Base-by-base conservation (phyloP, 768 basidiomycete genomes). In the Rhizopogon rudus region DNA sequence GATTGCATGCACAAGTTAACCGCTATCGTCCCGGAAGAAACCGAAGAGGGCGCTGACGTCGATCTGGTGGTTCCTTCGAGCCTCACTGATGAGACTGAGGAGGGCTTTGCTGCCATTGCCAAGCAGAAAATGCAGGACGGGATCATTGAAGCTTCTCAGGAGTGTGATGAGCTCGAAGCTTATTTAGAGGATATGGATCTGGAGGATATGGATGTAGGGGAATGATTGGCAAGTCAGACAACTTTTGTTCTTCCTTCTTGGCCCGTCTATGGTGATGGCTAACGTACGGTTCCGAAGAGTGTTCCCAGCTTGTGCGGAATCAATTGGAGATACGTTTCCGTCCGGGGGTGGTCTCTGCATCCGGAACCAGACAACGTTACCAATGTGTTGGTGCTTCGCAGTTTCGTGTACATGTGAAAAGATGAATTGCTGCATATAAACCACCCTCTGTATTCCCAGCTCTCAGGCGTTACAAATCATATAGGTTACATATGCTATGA, bases 51-150 rank as follows among this genome's bases (percentile, higher is more conserved):
- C 37, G 40, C n/a, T 9, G 35, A 44, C 14, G 63, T 70, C 31
- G 57, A 59, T 39, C 10, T 62, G 57, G 57, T 29, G n/a, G 54
- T 59, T 56, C 59, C 63, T 20, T 37, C 16, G 22, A 62, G 55
- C 40, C 40, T 69, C 29, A 67, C 75, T 31, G 79, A 81, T 37
- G 77, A 79, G 56, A 81, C 77, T 4, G 75, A 74, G 52, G 75
- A 73, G 46, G 79, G 80, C n/a, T 81, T 81, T 45, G 79, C 81
- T 29, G 61, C 68, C 3, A 65, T 76, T 9, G 77, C 77, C 12
- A 66, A 67, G 46, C 62, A 64, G 25, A 75, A 68, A 43, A 46
- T 70, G 43, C 63, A 60, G 31, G 65, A 70, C 48, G 63, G 65
- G 20, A 59, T 57, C 44, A 49, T 55, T 16, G 61, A 61, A 25